Evolutionary conservation across 306 rosid species (phyloP).

Genomic region (Biancaea sappan): DNA sequence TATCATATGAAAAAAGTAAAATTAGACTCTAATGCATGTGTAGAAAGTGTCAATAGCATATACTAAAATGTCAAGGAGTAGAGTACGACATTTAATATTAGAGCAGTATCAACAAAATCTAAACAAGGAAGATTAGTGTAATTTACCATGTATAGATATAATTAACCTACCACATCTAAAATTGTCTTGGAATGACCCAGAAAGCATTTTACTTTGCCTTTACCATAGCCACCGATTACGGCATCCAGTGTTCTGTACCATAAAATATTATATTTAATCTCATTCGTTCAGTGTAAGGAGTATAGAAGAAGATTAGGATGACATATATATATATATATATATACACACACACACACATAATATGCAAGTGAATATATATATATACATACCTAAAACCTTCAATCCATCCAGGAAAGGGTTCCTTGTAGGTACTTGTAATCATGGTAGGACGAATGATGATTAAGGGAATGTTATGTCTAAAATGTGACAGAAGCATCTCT

Average conservation of each 20-base stretch:
- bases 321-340: no score
- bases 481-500: conserved; percentile 33
- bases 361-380: background rate
- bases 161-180: background rate
- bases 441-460: conserved; percentile 36
- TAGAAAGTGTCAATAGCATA: no score
- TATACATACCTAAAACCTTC: conserved; percentile 43
- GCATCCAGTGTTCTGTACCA: background rate
- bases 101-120: no score
- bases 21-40: no score
- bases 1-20: no score
- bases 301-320: no score
- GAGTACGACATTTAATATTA: no score
- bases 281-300: background rate
- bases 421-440: conserved; percentile 29
- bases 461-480: background rate
- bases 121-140: no score
- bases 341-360: no score
- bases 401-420: conserved; percentile 57
- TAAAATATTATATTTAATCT: no score
- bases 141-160: no score
- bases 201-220: background rate
- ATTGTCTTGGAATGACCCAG: background rate
- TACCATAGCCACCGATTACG: background rate
- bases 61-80: no score